Evolutionary conservation across 2,329 filamentous ascomycete species (phyloP), one percentile per base, ranked within the genome.

Genomic region (Fusarium penzigii): DNA sequence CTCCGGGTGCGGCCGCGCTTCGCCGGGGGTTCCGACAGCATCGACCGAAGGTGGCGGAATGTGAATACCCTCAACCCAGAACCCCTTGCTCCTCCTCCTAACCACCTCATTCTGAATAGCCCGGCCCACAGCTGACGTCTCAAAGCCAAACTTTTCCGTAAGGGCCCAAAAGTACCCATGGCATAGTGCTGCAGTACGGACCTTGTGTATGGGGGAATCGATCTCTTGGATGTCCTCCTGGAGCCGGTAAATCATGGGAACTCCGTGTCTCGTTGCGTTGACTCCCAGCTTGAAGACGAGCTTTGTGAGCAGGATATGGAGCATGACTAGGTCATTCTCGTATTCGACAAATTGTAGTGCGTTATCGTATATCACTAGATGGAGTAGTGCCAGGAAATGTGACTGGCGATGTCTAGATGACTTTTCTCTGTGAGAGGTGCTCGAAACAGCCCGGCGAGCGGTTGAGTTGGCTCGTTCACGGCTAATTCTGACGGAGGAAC

Each of bases 151-250:
- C 49, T 84, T 86, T 52, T 92, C 87, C 5, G 83, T 85, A 55
- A 97, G 68, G 1, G 84, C 82, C 87, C 89, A 93, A 52, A 97
- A 85, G 70, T 97, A 97, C 9, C 91, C 92, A 65, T 96, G 90
- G 46, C 93, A 90, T 51, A 97, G 75, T 66, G 89, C 92, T 29
- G 89, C 91, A 41, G 95, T 78, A 41, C 90, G 87, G 39, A 96
- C 83, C 67, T 93, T 94, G 29, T 87, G 82, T 40, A 84, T 70
- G 0, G 88, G 84, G 20, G 81, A 81, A 43, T 86, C 84, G 3
- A 86, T 77, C 8, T 83, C 81, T 49, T 84, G 79, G 32, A 94
- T 88, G 57, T 94, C 90, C 64, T 96, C 90, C 69, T 97, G 92
- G 2, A 97, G 79, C 42, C 88, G 84, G 69, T 95, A 85, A 11